A percentile compares a stretch with the other conserved stretches of the same genome.
These are phyloP conservation scores for Antrodiella citrinella DNA, from an alignment of 768 basidiomycete genomes.

Conservation along the genomic window DNA sequence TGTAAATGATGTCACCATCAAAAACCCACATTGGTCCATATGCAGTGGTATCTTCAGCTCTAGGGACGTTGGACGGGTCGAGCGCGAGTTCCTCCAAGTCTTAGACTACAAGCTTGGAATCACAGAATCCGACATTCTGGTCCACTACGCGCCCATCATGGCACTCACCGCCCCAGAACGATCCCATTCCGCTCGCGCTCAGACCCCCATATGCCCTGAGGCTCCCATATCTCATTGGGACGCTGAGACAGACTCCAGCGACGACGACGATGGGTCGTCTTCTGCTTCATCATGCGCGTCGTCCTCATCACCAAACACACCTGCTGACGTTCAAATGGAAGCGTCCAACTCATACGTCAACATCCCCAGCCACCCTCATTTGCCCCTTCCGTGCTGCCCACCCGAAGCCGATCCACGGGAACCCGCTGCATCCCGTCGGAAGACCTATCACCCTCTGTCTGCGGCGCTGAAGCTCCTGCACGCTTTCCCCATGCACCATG, in stretches of 20 bases:
- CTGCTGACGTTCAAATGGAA: not conserved
- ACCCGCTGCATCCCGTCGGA: not conserved
- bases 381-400: not conserved
- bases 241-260: not conserved
- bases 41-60: conserved; percentile 78
- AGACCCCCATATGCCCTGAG: not conserved
- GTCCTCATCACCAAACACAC: not conserved
- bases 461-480: not conserved
- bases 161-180: conserved; percentile 6
- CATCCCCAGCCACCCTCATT: not conserved
- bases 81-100: conserved; percentile 75
- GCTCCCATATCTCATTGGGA: not conserved
- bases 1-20: conserved; percentile 81
- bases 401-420: no score
- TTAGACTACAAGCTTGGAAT: conserved; percentile 68
- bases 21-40: conserved; percentile 87
- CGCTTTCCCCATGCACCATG: not conserved
- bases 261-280: not conserved
- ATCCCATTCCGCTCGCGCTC: not conserved
- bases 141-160: conserved; percentile 31
- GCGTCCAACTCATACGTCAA: not conserved
- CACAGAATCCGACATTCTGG: conserved; percentile 54
- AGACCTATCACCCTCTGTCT: not conserved
- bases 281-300: not conserved
- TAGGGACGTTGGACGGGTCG: conserved; percentile 72